Base-by-base conservation (phyloP, 331 rosid species). In the Saraca asoca region DNA sequence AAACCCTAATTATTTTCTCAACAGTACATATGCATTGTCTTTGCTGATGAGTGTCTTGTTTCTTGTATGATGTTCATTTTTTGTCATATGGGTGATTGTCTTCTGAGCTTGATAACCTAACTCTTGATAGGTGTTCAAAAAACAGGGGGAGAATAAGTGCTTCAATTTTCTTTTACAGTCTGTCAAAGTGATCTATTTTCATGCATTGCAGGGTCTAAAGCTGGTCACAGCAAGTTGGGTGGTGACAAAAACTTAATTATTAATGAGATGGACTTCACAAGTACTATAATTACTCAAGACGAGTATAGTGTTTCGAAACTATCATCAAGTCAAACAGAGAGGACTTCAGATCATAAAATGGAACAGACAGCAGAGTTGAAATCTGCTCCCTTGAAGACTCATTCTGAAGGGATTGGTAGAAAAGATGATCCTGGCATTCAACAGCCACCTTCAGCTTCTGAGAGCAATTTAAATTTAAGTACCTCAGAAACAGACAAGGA, bases 231-330 rank as follows among this genome's bases (percentile, higher is more conserved):
- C 35, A 85, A 75, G 77, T 34, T 12, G 46, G 37, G 51, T 12
- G 62, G 62, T 67, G 73, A 64, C 51, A 71, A 75, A 13, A 64
- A 46, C 48, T 64, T 81, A 58, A 31, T 74, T 56, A n/a, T 58
- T 39, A 80, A 69, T 72, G 94, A 77, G 79, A 62, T 88, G 78
- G 89, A 88, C 66, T 88, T 86, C 65, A 24, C 33, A 33, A 88
- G 95, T 71, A 70, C 85, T 34, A 64, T 90, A 66, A 82, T 93
- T 34, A 80, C 80, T 66, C 70, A 80, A 74, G 86, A 86, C 71
- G 95, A 86, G 79, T 93, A 88, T 76, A 78, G 83, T 82, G 85
- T 93, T 66, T 93, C 91, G 0, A 93, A 93, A 78, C 61, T 54
- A 57, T 54, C 82, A 29, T 68, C 85, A 9, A 77, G 33, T 68